Conservation (phyloP, 2,329 filamentous ascomycete genomes). For the Chaetomiaceae sp. region DNA sequence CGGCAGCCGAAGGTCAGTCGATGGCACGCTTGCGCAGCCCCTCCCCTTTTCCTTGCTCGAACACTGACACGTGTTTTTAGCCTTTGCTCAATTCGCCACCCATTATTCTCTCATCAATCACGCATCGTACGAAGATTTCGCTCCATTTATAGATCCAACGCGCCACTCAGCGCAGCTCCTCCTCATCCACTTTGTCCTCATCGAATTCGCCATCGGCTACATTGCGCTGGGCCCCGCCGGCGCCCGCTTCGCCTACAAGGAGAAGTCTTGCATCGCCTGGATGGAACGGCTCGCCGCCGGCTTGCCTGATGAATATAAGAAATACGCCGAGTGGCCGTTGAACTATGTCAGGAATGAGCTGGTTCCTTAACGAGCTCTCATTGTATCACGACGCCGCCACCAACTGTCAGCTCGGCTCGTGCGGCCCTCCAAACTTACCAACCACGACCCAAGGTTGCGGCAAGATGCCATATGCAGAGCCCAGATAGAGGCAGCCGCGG, state of each 20-base stretch:
- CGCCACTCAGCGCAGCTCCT: conserved; percentile 35
- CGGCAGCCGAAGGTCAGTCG: conserved; percentile 31
- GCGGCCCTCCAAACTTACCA: too few species aligned
- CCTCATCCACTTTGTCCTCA: conserved; percentile 36
- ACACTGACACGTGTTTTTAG: conserved; percentile 13
- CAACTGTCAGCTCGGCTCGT: too few species aligned
- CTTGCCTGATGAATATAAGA: conserved; percentile 20
- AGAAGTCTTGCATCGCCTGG: conserved; percentile 20
- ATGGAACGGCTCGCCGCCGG: conserved; percentile 15
- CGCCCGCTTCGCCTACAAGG: conserved; percentile 19
- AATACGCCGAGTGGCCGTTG: conserved; percentile 23
- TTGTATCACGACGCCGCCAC: too few species aligned
- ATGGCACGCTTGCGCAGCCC: not conserved
- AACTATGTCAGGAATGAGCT: conserved; percentile 11
- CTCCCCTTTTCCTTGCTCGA: too few species aligned
- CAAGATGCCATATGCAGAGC: too few species aligned
- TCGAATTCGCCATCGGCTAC: conserved; percentile 25
- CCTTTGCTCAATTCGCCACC: conserved; percentile 25
- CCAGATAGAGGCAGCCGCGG: too few species aligned
- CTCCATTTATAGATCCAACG: conserved; percentile 29
- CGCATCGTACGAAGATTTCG: conserved; percentile 32
- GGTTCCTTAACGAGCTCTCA: not conserved
- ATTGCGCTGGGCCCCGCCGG: conserved; percentile 16
- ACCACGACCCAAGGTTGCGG: too few species aligned
- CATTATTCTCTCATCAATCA: conserved; percentile 31